These are phyloP conservation scores for Helicocarpus griseus DNA, from an alignment of 2,329 filamentous ascomycete genomes.

Conservation along the genomic window DNA sequence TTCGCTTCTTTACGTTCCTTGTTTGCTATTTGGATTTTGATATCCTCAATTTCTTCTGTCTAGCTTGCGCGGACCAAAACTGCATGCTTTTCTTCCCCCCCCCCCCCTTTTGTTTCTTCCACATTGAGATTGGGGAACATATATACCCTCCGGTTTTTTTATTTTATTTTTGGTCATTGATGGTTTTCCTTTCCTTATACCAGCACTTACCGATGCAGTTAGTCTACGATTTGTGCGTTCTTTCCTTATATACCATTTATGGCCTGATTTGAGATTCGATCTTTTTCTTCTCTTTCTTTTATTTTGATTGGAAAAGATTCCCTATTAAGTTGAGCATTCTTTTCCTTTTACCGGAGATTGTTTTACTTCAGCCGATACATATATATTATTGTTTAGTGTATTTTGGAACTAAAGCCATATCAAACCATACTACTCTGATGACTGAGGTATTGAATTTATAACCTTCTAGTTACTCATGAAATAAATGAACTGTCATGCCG, in stretches of 20 bases:
- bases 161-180: background rate
- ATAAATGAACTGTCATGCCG: no score
- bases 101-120: background rate
- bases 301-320: no score
- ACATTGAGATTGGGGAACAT: background rate
- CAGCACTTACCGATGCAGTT: background rate
- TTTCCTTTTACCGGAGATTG: no score
- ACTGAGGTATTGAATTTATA: no score
- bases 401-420: no score
- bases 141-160: background rate
- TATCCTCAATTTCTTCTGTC: background rate
- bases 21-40: background rate
- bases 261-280: background rate
- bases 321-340: no score
- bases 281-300: background rate
- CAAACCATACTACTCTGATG: no score
- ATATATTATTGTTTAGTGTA: no score
- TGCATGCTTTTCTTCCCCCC: no score
- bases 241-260: background rate
- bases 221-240: background rate
- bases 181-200: background rate
- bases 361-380: no score
- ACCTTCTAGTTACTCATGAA: no score
- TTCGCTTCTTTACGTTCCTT: background rate
- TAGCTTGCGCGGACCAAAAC: no score